Evolutionary conservation across 73 alveolate genomes (phyloP).

Genomic region (Symbiodinium natans): DNA sequence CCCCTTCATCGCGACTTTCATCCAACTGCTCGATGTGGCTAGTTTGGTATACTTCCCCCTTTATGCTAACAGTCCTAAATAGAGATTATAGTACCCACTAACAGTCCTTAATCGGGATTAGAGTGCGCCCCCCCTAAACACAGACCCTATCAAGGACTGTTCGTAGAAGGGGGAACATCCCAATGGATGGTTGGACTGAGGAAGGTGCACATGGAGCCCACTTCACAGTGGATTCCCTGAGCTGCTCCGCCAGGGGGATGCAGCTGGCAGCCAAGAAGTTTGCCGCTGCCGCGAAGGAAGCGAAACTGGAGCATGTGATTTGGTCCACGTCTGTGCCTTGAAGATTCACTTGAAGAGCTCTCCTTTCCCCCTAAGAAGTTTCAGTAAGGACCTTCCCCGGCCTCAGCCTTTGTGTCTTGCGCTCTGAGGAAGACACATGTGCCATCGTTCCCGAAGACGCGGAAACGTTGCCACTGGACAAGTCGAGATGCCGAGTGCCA

Average conservation of each 20-base stretch:
- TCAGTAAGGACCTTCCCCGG: too few species aligned
- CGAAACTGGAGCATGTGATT: neutral
- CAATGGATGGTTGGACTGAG: neutral
- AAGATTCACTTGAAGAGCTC: neutral
- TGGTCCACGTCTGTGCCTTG: neutral
- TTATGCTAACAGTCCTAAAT: too few species aligned
- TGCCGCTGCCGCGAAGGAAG: neutral
- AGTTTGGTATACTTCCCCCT: neutral
- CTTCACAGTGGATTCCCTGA: neutral
- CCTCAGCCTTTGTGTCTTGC: too few species aligned
- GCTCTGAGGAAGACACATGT: neutral
- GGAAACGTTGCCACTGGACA: neutral
- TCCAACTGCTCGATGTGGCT: too few species aligned
- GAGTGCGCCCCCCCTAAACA: too few species aligned
- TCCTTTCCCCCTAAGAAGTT: too few species aligned
- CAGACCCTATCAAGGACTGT: too few species aligned
- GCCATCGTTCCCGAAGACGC: neutral
- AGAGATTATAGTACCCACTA: too few species aligned
- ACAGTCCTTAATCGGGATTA: neutral
- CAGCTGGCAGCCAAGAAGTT: neutral
- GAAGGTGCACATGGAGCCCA: conserved; percentile 3
- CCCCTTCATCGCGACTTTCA: too few species aligned
- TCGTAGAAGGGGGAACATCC: too few species aligned
- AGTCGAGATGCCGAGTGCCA: neutral
- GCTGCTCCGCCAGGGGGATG: neutral